Base-by-base conservation (phyloP, 495 filamentous ascomycete genomes). In the Cercophora sp. region DNA sequence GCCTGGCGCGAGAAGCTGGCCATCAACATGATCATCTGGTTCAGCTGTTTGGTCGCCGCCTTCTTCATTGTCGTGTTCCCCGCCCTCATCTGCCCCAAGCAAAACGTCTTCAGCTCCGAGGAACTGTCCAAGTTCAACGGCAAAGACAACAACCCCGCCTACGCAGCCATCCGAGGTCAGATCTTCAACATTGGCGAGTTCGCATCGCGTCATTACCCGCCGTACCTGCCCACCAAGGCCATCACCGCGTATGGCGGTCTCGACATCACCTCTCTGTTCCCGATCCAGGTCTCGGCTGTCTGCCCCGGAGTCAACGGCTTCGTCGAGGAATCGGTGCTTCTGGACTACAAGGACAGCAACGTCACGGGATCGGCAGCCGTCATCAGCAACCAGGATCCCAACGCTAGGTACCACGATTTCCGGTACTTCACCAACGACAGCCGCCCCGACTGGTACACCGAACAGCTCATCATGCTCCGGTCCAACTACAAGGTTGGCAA, bases 11-110 rank as follows among this genome's bases (percentile, higher is more conserved):
- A 98, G 66, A 98, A 98, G 77, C 69, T 97, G 50, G 93, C 93
- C 27, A 99, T 99, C 79, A 99, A 99, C 75, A 70, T 97, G 57
- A 80, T 97, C 68, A 99, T 99, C 64, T 99, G 93, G 93, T 79
- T 92, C 54, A 78, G 76, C 60, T 97, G 93, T 69, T 72, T 71
- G 40, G 72, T 87, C 57, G 82, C 88, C 2, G 77, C 86, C 39
- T 99, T 97, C 78, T 88, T 99, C 77, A 83, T 86, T 63, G 84
- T 96, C 49, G 79, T 82, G 60, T 94, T 98, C 67, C 93, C 93
- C 15, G 71, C 76, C 56, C 72, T 97, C 50, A 86, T 99, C 61
- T 99, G 93, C 71, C 93, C 93, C 0, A 91, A 73, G 25, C 94
- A 97, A 63, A 68, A 92, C 61, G 88, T 99, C 25, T 96, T 78